Evolutionary conservation across 129 eudicot species (phyloP).

Genomic region (Helianthus tuberosus): DNA sequence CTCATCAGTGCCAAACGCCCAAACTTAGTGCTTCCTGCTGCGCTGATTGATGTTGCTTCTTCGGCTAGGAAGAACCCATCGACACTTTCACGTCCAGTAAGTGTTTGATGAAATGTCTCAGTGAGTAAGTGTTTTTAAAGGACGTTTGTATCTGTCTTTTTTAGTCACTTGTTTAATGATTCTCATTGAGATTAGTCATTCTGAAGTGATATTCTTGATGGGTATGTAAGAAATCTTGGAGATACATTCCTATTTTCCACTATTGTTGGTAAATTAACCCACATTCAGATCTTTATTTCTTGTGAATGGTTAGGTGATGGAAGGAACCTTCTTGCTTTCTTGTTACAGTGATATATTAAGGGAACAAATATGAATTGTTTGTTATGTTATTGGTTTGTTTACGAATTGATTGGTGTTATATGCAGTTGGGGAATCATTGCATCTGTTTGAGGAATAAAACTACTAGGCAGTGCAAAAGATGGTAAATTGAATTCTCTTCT

Average conservation of each 20-base stretch:
- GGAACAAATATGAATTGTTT: too few relatives aligned
- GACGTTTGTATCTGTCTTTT: too few relatives aligned
- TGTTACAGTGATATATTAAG: too few relatives aligned
- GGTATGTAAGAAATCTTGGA: constrained; percentile 16
- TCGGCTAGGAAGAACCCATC: constrained; percentile 21
- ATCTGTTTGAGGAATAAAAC: too few relatives aligned
- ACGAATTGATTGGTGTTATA: too few relatives aligned
- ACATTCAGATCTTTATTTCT: constrained; percentile 8
- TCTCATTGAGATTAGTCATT: constrained; percentile 5
- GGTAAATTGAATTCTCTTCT: too few relatives aligned
- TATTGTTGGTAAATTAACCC: constrained; percentile 13
- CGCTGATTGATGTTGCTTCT: constrained; percentile 17
- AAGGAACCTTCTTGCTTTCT: neutral
- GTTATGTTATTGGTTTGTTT: too few relatives aligned
- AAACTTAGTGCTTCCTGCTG: neutral
- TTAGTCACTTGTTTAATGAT: neutral
- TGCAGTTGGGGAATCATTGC: too few relatives aligned
- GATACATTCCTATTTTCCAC: neutral
- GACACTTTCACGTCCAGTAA: constrained; percentile 20
- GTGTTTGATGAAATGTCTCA: constrained; percentile 1
- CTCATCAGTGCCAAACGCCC: too few relatives aligned
- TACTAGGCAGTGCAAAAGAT: too few relatives aligned
- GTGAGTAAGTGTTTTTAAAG: constrained; percentile 3
- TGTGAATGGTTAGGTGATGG: neutral
- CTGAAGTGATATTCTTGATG: constrained; percentile 15